Evolutionary conservation across 1,284 basidiomycete species (phyloP).

Genomic region (Moesziomyces sp.): DNA sequence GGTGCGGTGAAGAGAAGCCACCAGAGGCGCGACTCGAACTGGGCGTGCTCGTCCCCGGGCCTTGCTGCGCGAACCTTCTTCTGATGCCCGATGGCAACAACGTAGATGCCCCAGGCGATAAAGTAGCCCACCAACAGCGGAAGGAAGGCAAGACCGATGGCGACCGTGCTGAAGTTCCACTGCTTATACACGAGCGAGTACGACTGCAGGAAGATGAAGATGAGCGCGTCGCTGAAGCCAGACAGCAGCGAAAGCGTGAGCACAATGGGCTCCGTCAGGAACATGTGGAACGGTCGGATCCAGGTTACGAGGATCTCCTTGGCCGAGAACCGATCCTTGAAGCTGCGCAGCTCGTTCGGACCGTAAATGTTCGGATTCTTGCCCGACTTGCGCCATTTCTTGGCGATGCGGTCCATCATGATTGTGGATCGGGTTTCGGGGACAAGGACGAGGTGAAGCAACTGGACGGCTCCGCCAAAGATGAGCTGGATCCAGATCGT

Average conservation of each 20-base stretch:
- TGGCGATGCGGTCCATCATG: slow-evolving; percentile 69
- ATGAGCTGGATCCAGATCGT: slow-evolving; percentile 69
- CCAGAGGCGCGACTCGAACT: slow-evolving; percentile 68
- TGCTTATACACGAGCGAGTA: slow-evolving; percentile 68
- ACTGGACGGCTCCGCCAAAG: slow-evolving; percentile 68
- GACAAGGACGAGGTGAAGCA: slow-evolving; percentile 68
- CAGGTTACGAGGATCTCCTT: slow-evolving; percentile 68
- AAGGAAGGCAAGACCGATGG: slow-evolving; percentile 65
- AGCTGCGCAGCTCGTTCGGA: slow-evolving; percentile 67
- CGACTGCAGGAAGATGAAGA: slow-evolving; percentile 70
- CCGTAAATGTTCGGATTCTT: slow-evolving; percentile 59
- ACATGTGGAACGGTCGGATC: slow-evolving; percentile 68
- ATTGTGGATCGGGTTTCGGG: slow-evolving; percentile 69
- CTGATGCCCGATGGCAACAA: slow-evolving; percentile 63
- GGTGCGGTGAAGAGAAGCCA: slow-evolving; percentile 68
- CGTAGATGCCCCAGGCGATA: slow-evolving; percentile 69
- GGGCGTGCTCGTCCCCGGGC: slow-evolving; percentile 52
- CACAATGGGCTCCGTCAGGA: slow-evolving; percentile 69
- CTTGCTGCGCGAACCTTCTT: slow-evolving; percentile 63
- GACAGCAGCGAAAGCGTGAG: slow-evolving; percentile 68
- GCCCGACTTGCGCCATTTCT: slow-evolving; percentile 61
- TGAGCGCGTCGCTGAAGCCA: slow-evolving; percentile 68
- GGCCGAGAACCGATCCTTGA: slow-evolving; percentile 63
- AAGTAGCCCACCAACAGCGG: slow-evolving; percentile 69
- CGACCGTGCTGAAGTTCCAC: slow-evolving; percentile 68